These are phyloP conservation scores for Ophiostoma populinum DNA, from an alignment of 2,329 filamentous ascomycete species.

Conservation along the genomic window DNA sequence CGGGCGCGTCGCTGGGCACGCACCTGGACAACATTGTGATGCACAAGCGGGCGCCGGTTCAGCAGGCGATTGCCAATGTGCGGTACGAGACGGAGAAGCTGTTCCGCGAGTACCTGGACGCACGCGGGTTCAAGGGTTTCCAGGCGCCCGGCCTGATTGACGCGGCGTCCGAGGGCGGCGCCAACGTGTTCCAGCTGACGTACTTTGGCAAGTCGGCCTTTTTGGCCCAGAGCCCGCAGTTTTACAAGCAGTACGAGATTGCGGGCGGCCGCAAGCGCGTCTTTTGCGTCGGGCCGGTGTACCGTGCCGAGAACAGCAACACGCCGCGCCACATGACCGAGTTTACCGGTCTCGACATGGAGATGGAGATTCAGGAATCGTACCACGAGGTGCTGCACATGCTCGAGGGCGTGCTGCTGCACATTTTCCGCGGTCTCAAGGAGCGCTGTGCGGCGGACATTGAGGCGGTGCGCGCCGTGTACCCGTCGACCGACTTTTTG, in stretches of 20 bases:
- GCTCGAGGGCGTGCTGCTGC: slow-evolving; percentile 56
- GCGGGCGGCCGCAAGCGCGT: slow-evolving; percentile 62
- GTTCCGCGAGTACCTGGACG: slow-evolving; percentile 46
- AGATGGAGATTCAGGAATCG: slow-evolving; percentile 70
- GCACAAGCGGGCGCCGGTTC: slow-evolving; percentile 80
- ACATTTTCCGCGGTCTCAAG: slow-evolving; percentile 62
- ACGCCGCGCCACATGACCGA: slow-evolving; percentile 75
- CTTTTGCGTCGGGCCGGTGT: slow-evolving; percentile 64
- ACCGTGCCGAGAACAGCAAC: slow-evolving; percentile 74
- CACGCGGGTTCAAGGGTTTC: slow-evolving; percentile 62
- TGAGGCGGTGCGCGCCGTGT: slow-evolving; percentile 52
- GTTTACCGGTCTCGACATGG: slow-evolving; percentile 77
- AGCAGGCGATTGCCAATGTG: slow-evolving; percentile 58
- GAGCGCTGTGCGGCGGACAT: slow-evolving; percentile 53
- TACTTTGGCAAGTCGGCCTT: slow-evolving; percentile 79
- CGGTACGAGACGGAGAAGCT: slow-evolving; percentile 24
- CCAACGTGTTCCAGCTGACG: slow-evolving; percentile 74
- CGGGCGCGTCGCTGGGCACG: slow-evolving; percentile 66
- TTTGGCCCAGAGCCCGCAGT: slow-evolving; percentile 65
- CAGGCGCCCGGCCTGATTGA: slow-evolving; percentile 82
- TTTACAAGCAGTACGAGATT: slow-evolving; percentile 80
- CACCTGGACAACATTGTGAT: slow-evolving; percentile 84
- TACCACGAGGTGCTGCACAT: slow-evolving; percentile 60
- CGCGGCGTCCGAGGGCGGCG: slow-evolving; percentile 80
- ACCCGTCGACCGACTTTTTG: slow-evolving; percentile 62